Percentiles rank a stretch among this genome's conserved stretches.
Conservation (phyloP, 2,329 filamentous ascomycete species). For the Neoascochyta sp. region DNA sequence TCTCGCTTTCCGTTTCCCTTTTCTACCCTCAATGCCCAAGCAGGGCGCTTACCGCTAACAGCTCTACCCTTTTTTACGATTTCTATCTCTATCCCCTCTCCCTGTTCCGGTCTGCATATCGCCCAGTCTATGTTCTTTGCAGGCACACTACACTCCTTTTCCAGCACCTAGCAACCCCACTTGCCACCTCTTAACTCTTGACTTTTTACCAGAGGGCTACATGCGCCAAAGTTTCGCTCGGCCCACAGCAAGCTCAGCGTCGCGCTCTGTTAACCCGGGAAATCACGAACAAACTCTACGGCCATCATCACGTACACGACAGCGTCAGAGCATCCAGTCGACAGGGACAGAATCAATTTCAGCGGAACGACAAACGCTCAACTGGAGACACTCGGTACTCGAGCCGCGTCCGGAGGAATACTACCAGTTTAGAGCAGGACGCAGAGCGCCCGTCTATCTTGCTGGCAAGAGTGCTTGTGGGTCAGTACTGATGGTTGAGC, state of each 20-base stretch:
- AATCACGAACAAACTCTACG: slow-evolving; percentile 12
- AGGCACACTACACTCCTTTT: slow-evolving; percentile 5
- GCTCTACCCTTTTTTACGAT: slow-evolving; percentile 11
- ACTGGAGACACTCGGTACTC: slow-evolving; percentile 6
- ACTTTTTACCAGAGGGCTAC: slow-evolving; percentile 2
- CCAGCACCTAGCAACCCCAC: slow-evolving; percentile 2
- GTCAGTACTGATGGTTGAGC: slow-evolving; percentile 23
- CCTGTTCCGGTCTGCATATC: no score
- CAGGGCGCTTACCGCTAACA: no score
- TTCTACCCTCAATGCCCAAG: no score
- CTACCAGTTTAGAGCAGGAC: slow-evolving; percentile 6
- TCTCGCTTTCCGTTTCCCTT: slow-evolving; percentile 5
- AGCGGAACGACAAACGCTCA: slow-evolving; percentile 7
- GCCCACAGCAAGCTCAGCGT: slow-evolving; percentile 16
- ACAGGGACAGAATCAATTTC: slow-evolving; percentile 4
- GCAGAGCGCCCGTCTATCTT: slow-evolving; percentile 27
- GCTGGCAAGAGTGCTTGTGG: slow-evolving; percentile 34
- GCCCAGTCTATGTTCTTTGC: neutral
- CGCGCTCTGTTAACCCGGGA: slow-evolving; percentile 11
- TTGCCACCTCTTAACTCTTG: neutral
- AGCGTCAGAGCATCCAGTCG: slow-evolving; percentile 9
- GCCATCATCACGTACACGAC: slow-evolving; percentile 10
- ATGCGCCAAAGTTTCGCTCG: slow-evolving; percentile 24
- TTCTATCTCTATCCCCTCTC: slow-evolving; percentile 11
- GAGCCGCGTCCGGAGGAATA: slow-evolving; percentile 5